Evolutionary conservation across 2,329 filamentous ascomycete species (phyloP).

Genomic region (Fusarium sp.): DNA sequence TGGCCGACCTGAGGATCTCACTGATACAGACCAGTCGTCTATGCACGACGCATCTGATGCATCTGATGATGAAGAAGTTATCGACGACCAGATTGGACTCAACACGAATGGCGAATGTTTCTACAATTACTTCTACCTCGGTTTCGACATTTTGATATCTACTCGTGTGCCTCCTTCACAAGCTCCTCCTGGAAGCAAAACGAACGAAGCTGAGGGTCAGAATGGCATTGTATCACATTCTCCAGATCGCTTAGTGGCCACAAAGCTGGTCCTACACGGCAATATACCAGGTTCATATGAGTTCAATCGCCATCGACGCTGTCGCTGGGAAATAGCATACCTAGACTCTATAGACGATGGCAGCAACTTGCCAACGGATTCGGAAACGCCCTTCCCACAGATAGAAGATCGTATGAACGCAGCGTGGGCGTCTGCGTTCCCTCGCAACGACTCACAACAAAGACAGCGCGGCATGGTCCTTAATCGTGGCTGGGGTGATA

Average conservation of each 20-base stretch:
- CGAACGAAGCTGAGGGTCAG: conserved; percentile 38
- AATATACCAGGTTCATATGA: conserved; percentile 97
- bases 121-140: conserved; percentile 97
- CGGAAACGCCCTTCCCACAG: conserved; percentile 81
- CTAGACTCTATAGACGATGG: conserved; percentile 58
- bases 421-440: conserved; percentile 76
- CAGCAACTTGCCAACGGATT: conserved; percentile 65
- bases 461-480: conserved; percentile 83
- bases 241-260: conserved; percentile 80
- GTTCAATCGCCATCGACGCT: conserved; percentile 93
- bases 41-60: conserved; percentile 78
- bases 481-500: conserved; percentile 91
- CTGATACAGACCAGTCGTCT: conserved; percentile 81
- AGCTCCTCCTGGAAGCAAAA: conserved; percentile 59
- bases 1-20: conserved; percentile 65
- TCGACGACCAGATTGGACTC: conserved; percentile 66
- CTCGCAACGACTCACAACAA: conserved; percentile 62
- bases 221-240: conserved; percentile 55
- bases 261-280: conserved; percentile 91
- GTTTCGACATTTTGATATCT: conserved; percentile 93
- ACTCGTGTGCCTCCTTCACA: conserved; percentile 74
- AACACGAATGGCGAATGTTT: conserved; percentile 80
- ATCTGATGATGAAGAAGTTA: conserved; percentile 66
- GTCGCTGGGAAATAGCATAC: conserved; percentile 83
- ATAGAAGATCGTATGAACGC: conserved; percentile 76